Base-by-base conservation (phyloP, 306 rosid species). In the Glycyrrhiza uralensis region DNA sequence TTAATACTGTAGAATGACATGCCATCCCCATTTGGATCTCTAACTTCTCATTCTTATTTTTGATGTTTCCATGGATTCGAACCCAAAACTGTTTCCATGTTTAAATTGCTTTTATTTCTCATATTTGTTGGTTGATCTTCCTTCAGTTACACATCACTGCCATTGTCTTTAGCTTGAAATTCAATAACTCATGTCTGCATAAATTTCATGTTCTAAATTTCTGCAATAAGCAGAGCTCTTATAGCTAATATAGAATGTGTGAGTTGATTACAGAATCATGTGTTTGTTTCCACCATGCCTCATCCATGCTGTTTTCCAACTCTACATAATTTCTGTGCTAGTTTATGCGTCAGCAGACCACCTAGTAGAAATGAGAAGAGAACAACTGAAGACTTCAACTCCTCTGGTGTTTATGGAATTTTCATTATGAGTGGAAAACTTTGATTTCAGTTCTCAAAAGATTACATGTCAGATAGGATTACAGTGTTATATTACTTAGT, bases 21-120 rank as follows among this genome's bases (percentile, higher is more conserved):
- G 47, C 47, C 47, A 57, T 79, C 62, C 39, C 13, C 64, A 72
- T 64, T 71, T 32, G 62, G 69, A 72, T 79, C 23, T 72, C 51
- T 22, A 10, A 20, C 33, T 57, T 58, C 26, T 54, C 32, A 26
- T 19, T 54, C 24, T 9, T 45, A 46, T 56, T 46, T 72, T 18
- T 19, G 14, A 72, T 72, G 33, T 72, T 72, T 58, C 11, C 26
- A n/a, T n/a, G n/a, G n/a, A n/a, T n/a, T n/a, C n/a, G n/a, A n/a
- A n/a, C n/a, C n/a, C n/a, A n/a, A n/a, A n/a, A 51, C 39, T 52
- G 38, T n/a, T 36, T 39, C 54, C 65, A 49, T 24, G 2, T 24
- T 50, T 63, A 33, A 50, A 13, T 50, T 63, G 44, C 38, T 38
- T 61, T 52, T 41, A 24, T 47, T 46, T 60, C 26, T 46, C 38